Conservation (phyloP, 23 red algal genomes). For the Agarophyton chilense region DNA sequence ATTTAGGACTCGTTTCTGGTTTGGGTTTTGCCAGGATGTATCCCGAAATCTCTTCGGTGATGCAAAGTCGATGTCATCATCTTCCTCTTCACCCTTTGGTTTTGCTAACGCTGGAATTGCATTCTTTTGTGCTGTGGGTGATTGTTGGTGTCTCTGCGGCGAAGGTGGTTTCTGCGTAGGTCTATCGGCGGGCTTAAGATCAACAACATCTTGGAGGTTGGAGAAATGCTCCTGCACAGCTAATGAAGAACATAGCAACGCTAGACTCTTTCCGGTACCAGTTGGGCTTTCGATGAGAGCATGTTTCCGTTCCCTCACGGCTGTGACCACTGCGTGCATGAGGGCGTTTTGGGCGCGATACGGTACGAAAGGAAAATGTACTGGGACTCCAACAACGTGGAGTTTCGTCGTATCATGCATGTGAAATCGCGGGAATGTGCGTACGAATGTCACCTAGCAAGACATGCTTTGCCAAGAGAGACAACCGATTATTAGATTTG, state of each 20-base stretch:
- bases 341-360: constrained; percentile 57
- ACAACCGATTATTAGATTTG: no score
- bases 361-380: constrained; percentile 28
- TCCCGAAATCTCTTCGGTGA: constrained; percentile 36
- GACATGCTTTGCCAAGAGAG: neutral
- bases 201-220: neutral
- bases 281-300: constrained; percentile 97
- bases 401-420: neutral
- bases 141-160: neutral
- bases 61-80: constrained; percentile 48
- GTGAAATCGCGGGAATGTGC: no score
- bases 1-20: neutral
- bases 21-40: constrained; percentile 31
- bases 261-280: constrained; percentile 97
- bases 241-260: constrained; percentile 82
- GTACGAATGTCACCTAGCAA: no score
- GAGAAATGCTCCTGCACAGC: constrained; percentile 78
- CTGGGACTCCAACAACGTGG: constrained; percentile 35
- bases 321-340: constrained; percentile 61
- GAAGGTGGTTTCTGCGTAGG: neutral
- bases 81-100: neutral
- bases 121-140: neutral
- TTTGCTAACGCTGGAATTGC: neutral
- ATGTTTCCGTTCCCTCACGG: constrained; percentile 49
- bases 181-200: neutral